These are phyloP conservation scores for Lentinula lateritia DNA, from an alignment of 768 basidiomycete species.

Conservation along the genomic window DNA sequence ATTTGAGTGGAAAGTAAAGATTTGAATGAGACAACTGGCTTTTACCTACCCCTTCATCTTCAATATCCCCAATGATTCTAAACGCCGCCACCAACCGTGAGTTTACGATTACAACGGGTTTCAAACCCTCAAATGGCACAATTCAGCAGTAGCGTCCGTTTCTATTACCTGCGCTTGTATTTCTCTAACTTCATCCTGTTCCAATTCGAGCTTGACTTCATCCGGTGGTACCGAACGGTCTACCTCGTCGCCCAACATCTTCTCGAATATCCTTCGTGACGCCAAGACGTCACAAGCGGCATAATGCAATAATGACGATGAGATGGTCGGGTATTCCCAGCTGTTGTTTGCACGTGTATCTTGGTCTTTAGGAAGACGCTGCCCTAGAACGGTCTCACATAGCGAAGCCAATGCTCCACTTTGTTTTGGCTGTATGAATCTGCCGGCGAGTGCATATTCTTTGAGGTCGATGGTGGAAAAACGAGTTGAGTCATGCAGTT, in stretches of 20 bases:
- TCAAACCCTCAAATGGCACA: not conserved
- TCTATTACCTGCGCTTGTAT: not conserved
- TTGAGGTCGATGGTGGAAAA: conserved; percentile 12
- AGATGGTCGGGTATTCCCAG: conserved; percentile 13
- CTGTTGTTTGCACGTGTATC: conserved; percentile 7
- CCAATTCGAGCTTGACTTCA: too few species aligned
- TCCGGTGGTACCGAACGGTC: too few species aligned
- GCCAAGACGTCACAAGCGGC: conserved; percentile 10
- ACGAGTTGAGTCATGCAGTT: not conserved
- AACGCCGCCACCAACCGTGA: too few species aligned
- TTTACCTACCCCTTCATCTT: too few species aligned
- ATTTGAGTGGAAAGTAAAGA: too few species aligned
- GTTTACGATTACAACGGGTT: too few species aligned
- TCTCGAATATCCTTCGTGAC: conserved; percentile 7
- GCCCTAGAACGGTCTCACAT: conserved; percentile 6
- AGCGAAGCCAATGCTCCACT: conserved; percentile 3
- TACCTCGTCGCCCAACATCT: not conserved
- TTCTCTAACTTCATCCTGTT: not conserved
- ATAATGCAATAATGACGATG: conserved; percentile 5
- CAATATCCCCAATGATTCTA: too few species aligned
- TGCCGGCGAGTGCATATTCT: conserved; percentile 6
- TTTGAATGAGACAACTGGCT: too few species aligned
- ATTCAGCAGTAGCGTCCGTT: not conserved
- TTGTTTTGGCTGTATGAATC: conserved; percentile 7
- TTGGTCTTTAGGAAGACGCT: conserved; percentile 8